Evolutionary conservation across 1,284 basidiomycete genomes (phyloP), one percentile per base, ranked within the genome.

Genomic region (Hortiboletus rubellus): DNA sequence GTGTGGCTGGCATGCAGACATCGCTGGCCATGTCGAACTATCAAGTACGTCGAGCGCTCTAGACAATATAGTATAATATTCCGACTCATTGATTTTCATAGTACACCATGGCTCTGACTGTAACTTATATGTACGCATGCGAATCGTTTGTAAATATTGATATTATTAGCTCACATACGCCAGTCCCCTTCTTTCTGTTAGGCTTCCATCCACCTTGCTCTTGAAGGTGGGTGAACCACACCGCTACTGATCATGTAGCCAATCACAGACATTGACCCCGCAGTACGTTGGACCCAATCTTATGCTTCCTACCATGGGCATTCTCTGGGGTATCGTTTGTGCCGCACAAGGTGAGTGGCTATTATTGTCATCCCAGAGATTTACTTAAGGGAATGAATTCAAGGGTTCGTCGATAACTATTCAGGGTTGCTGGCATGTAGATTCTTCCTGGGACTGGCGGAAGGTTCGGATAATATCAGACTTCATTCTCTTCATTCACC

Each of bases 361-460:
- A 41, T 18, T n/a, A 37, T 5, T 7, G 7, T 36, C 37, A 14
- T 33, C 5, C 40, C 22, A 47, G 37, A 50, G 24, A 68, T 22
- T 44, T 41, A 22, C 38, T 57, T 5, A 57, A 38, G 22, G 22
- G 22, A 22, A 9, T 7, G 49, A 33, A 43, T 12, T 22, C 8
- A 54, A 84, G 84, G 87, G 14, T 63, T 81, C 7, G 82, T 88
- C 3, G 74, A 69, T 31, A 76, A 66, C 30, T 85, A 86, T 60
- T 58, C 69, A 3, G 82, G 82, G 10, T 74, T 89, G 1, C 73
- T 87, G 12, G 80, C 75, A 1, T 82, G 81, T 43, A 79, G 87
- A 3, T 85, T 88, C 71, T 85, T 87, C 69, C 72, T 88, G 15
- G 86, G 86, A 5, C 65, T 86, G 22, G 63, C 82, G 43, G 85